Conservation (phyloP, 2,329 filamentous ascomycete genomes). For the Colletotrichum caudatum region DNA sequence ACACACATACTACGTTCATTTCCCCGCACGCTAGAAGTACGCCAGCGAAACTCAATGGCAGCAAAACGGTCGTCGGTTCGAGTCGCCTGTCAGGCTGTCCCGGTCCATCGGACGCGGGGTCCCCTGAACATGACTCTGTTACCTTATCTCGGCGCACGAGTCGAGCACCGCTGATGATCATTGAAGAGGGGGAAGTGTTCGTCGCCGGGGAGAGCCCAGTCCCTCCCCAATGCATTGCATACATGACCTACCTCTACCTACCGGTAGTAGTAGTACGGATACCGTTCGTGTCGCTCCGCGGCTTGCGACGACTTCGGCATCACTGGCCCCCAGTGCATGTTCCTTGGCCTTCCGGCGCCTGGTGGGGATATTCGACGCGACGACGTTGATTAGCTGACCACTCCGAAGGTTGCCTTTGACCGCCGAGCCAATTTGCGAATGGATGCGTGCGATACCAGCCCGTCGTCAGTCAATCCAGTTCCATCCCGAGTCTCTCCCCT, state of each 20-base stretch:
- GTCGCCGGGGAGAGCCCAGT: constrained; percentile 12
- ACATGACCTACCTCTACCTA: not conserved
- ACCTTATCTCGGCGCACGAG: constrained; percentile 12
- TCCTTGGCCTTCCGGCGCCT: not conserved
- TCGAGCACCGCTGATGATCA: not conserved
- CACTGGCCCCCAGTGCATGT: not conserved
- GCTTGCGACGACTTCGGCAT: constrained; percentile 4
- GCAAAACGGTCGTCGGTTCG: constrained; percentile 4
- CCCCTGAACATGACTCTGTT: not conserved
- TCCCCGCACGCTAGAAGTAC: constrained; percentile 12
- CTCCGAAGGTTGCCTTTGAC: constrained; percentile 7
- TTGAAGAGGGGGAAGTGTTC: not conserved
- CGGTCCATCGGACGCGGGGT: constrained; percentile 1
- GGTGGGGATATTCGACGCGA: not conserved
- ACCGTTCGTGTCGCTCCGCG: not conserved
- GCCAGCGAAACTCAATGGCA: constrained; percentile 21
- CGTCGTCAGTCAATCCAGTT: not conserved
- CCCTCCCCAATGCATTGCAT: not conserved
- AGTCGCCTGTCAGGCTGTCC: constrained; percentile 9
- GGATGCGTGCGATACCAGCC: constrained; percentile 22
- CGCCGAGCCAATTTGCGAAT: not conserved
- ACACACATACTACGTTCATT: constrained; percentile 3
- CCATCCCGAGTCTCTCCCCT: not conserved
- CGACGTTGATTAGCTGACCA: constrained; percentile 11
- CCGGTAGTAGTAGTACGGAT: no score